Evolutionary conservation across 2,329 filamentous ascomycete species (phyloP).

Genomic region (Ophiosphaerella herpotricha): DNA sequence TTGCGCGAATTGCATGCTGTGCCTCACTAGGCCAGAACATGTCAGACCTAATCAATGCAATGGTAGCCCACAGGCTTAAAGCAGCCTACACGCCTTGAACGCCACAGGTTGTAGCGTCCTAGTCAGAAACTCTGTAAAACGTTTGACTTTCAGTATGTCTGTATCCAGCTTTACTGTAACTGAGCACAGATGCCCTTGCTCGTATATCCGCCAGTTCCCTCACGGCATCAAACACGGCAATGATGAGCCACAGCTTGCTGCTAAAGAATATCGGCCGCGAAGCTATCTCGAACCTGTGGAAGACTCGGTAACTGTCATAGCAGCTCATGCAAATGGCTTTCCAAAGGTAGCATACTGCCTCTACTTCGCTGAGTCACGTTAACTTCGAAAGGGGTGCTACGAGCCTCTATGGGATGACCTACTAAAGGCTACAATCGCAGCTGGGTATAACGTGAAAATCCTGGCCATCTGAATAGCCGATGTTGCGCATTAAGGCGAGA

Average conservation of each 20-base stretch:
- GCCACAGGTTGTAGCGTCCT: too few species aligned
- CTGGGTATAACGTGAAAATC: conserved; percentile 7
- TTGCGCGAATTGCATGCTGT: not conserved
- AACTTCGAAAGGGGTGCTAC: conserved; percentile 18
- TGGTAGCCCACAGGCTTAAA: not conserved
- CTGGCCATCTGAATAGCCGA: conserved; percentile 23
- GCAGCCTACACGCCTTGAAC: not conserved
- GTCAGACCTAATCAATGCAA: not conserved
- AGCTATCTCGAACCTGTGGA: not conserved
- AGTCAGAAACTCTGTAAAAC: not conserved
- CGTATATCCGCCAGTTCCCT: conserved; percentile 21
- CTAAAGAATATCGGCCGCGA: conserved; percentile 23
- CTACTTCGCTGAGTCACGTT: not conserved
- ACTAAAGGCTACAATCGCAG: not conserved
- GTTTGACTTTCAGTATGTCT: conserved; percentile 1
- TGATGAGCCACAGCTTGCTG: conserved; percentile 16
- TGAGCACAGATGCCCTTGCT: conserved; percentile 21
- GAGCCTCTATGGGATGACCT: conserved; percentile 26
- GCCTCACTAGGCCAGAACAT: not conserved
- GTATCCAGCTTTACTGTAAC: conserved; percentile 15
- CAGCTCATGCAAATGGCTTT: conserved; percentile 23
- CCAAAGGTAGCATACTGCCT: conserved; percentile 12
- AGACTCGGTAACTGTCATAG: conserved; percentile 20
- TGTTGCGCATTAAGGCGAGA: conserved; percentile 19
- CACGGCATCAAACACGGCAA: conserved; percentile 15